phyloP scores from a whole-genome alignment of 495 filamentous ascomycete genomes.

The Daldinia vernicosa region DNA sequence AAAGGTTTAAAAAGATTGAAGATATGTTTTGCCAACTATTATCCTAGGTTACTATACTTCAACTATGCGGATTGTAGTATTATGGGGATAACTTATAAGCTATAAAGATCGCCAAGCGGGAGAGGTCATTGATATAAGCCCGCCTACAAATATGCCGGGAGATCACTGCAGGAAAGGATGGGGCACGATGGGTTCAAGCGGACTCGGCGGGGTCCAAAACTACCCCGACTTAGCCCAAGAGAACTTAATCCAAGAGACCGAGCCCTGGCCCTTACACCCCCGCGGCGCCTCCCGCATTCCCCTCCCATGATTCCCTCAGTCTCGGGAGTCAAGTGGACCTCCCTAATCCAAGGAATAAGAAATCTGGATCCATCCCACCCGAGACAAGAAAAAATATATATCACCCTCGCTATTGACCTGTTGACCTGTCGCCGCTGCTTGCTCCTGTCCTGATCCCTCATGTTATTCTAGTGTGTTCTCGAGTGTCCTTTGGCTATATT shows the following conservation, averaged over 20 bases:
- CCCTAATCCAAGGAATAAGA: conserved; percentile 6
- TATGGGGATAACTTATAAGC: neutral
- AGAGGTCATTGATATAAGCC: conserved; percentile 29
- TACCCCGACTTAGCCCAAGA: conserved; percentile 1
- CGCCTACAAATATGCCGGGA: conserved; percentile 33
- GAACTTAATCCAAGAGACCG: neutral
- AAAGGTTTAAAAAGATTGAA: neutral
- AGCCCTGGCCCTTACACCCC: conserved; percentile 10
- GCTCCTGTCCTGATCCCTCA: neutral
- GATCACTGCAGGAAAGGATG: conserved; percentile 35
- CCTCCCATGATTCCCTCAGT: conserved; percentile 12
- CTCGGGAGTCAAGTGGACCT: conserved; percentile 35
- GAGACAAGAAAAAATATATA: conserved; percentile 3
- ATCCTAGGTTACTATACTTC: neutral
- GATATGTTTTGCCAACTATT: neutral
- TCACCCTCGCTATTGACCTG: neutral
- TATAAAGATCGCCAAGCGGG: conserved; percentile 2
- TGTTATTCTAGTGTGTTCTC: neutral
- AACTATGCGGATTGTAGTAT: neutral
- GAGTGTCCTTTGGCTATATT: too few relatives aligned
- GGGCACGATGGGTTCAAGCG: conserved; percentile 24
- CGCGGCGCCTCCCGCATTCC: conserved; percentile 31
- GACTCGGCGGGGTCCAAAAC: conserved; percentile 19
- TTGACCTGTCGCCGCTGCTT: neutral
- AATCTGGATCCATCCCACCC: neutral